These are phyloP conservation scores for Leccinum boreale DNA, from an alignment of 768 basidiomycete genomes.

Conservation along the genomic window DNA sequence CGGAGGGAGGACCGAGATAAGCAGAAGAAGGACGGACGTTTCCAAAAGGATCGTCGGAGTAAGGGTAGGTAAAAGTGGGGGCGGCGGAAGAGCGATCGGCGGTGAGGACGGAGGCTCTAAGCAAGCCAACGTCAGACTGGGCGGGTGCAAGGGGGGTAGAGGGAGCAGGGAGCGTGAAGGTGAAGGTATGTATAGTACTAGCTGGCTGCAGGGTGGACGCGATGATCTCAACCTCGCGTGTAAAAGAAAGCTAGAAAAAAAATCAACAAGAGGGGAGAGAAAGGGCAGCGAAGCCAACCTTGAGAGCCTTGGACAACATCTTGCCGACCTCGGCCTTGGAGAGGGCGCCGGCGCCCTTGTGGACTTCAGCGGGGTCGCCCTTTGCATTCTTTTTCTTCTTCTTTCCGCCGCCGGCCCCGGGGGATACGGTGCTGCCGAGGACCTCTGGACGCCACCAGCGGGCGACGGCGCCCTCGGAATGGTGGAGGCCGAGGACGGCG, in stretches of 20 bases:
- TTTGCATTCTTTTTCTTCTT: constrained; percentile 65
- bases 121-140: constrained; percentile 53
- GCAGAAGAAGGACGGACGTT: constrained; percentile 71
- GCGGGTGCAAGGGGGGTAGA: constrained; percentile 74
- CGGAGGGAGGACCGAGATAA: constrained; percentile 74
- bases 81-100: constrained; percentile 64
- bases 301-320: constrained; percentile 88
- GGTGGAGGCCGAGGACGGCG: constrained; percentile 75
- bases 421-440: constrained; percentile 82
- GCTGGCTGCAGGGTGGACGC: constrained; percentile 93
- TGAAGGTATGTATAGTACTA: constrained; percentile 89
- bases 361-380: constrained; percentile 48
- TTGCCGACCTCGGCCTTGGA: constrained; percentile 85
- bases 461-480: constrained; percentile 79
- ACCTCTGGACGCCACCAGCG: constrained; percentile 93
- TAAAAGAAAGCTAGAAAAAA: constrained; percentile 70
- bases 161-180: constrained; percentile 79
- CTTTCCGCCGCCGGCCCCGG: constrained; percentile 77
- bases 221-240: constrained; percentile 90
- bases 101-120: constrained; percentile 73
- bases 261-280: not conserved
- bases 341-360: constrained; percentile 78
- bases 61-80: constrained; percentile 67
- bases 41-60: constrained; percentile 69
- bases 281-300: constrained; percentile 45